Percentiles rank a stretch among this genome's conserved stretches.
Evolutionary conservation across 2,329 filamentous ascomycete species (phyloP).

Genomic region (Lecanosticta acicola): DNA sequence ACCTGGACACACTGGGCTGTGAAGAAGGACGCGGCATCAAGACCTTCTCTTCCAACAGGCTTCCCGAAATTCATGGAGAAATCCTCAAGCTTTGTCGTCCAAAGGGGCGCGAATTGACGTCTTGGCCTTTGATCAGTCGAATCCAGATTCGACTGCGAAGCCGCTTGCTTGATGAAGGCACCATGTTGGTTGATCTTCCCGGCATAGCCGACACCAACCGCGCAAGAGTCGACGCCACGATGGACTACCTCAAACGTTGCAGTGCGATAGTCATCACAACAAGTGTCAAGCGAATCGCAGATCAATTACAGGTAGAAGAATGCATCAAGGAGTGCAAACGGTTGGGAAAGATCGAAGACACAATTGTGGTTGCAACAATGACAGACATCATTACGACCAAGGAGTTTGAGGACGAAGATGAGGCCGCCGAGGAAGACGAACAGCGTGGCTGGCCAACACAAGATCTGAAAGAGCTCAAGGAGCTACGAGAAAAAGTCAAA

Average conservation of each 20-base stretch:
- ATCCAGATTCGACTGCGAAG: slow-evolving; percentile 8
- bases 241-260: slow-evolving; percentile 10
- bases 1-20: background rate
- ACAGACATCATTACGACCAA: background rate
- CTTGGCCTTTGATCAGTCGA: slow-evolving; percentile 16
- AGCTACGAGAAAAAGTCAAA: background rate
- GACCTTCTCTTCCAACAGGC: slow-evolving; percentile 2
- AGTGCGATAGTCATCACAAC: slow-evolving; percentile 14
- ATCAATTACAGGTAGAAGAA: slow-evolving; percentile 6
- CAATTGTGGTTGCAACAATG: slow-evolving; percentile 7
- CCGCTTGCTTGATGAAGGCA: slow-evolving; percentile 15
- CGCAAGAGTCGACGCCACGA: slow-evolving; percentile 13
- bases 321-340: slow-evolving; percentile 8
- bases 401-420: background rate
- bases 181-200: slow-evolving; percentile 18
- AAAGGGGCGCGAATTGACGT: background rate
- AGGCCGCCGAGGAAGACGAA: background rate
- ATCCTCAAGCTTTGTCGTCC: slow-evolving; percentile 1
- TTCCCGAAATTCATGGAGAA: slow-evolving; percentile 2
- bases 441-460: background rate
- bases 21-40: background rate
- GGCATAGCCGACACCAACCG: slow-evolving; percentile 18
- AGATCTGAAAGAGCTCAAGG: background rate
- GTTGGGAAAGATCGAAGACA: slow-evolving; percentile 13
- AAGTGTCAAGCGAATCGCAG: slow-evolving; percentile 6